Base-by-base conservation (phyloP, 441 rosid genomes). In the Jatropha multifida region DNA sequence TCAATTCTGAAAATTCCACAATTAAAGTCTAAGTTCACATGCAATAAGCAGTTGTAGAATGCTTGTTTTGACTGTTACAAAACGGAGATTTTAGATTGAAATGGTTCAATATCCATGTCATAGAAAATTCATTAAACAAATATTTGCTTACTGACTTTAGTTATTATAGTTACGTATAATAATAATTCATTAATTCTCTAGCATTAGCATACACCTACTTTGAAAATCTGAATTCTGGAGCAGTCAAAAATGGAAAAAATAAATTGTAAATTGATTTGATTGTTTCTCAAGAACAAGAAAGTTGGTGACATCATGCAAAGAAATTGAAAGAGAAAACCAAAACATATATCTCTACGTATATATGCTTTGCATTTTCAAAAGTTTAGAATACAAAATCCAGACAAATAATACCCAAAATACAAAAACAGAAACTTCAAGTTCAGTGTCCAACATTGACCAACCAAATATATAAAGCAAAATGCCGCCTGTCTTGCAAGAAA, bases 11-110 rank as follows among this genome's bases (percentile, higher is more conserved):
- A 51, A 12, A 51, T 12, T 49, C 15, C 13, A 49, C 3, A 12
- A 51, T 51, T 51, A 32, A 32, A 32, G 32, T 32, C 32, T 32
- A 32, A 32, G 32, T 32, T 32, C 32, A 32, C 32, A 32, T 32
- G 2, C 32, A 32, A 32, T 32, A 32, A 4, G 48, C 27, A 32
- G 61, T 17, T 46, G n/a, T 41, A 27, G 66, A 42, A 27, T 67
- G 67, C 54, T 60, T 27, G 27, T 66, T 58, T 75, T 67, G 72
- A 67, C 59, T 27, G 15, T 58, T 13, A 12, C 0, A 26, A 60
- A 61, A 12, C 4, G 4, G 15, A 11, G 5, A 60, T 26, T 27
- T 55, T 40, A 64, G 71, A 74, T 26, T 74, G 2, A 7, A 48
- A 38, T 65, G 17, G 14, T 12, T 18, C 46, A 42, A 42, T 42